These are phyloP conservation scores for Butyriboletus loyo DNA, from an alignment of 768 basidiomycete genomes.

Conservation along the genomic window DNA sequence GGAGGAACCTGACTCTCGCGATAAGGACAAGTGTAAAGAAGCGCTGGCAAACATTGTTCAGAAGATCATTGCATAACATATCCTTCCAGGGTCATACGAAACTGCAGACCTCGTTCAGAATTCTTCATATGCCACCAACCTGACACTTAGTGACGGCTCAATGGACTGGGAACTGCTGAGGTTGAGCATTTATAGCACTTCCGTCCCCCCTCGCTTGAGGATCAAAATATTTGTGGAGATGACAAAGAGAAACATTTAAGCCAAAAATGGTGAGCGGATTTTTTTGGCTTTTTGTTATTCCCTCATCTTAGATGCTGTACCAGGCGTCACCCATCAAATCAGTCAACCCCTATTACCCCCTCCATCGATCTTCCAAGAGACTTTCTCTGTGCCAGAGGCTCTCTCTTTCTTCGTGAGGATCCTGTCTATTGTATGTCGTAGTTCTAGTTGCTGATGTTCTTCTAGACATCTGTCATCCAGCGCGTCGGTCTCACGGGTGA, in stretches of 20 bases:
- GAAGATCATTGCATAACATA: slow-evolving; percentile 45
- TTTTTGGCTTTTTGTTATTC: neutral
- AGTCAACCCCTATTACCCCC: slow-evolving; percentile 10
- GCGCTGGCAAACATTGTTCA: slow-evolving; percentile 53
- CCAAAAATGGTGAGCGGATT: slow-evolving; percentile 5
- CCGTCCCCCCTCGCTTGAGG: slow-evolving; percentile 35
- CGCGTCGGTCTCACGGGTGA: slow-evolving; percentile 8
- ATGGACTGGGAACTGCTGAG: slow-evolving; percentile 46
- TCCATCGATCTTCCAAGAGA: slow-evolving; percentile 13
- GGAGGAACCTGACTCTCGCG: slow-evolving; percentile 39
- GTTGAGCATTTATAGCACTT: slow-evolving; percentile 35
- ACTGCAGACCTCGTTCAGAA: slow-evolving; percentile 45
- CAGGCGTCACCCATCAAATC: slow-evolving; percentile 15
- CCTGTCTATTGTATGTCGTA: neutral
- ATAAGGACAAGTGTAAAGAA: slow-evolving; percentile 50
- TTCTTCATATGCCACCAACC: slow-evolving; percentile 49
- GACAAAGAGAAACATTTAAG: slow-evolving; percentile 7
- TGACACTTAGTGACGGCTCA: slow-evolving; percentile 40
- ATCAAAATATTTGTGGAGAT: slow-evolving; percentile 11
- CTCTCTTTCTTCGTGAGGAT: slow-evolving; percentile 13
- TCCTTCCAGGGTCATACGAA: slow-evolving; percentile 39
- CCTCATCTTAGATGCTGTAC: neutral
- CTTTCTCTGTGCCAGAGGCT: slow-evolving; percentile 3
- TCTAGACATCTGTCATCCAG: slow-evolving; percentile 12
- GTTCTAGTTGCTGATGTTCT: neutral